Evolutionary conservation across 2,329 filamentous ascomycete species (phyloP).

Genomic region (Ceratocystis eucalypticola): DNA sequence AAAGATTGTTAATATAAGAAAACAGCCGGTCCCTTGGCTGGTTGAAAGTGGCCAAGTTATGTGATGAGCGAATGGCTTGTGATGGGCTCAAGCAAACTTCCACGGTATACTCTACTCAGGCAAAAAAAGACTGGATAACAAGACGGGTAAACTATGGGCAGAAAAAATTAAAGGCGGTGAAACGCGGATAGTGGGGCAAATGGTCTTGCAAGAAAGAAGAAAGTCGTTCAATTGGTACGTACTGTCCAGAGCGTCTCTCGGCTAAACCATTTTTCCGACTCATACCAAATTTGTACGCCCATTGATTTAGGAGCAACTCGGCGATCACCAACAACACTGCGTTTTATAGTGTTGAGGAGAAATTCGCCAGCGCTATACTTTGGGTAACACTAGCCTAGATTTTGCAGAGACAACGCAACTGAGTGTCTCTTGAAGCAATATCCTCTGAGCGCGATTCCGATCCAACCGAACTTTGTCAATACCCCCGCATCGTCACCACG

Average conservation of each 20-base stretch:
- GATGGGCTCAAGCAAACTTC: background rate
- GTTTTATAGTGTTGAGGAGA: background rate
- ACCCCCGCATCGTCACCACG: background rate
- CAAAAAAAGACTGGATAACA: conserved; percentile 9
- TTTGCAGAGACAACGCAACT: background rate
- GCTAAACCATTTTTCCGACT: conserved; percentile 16
- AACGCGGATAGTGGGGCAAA: conserved; percentile 14
- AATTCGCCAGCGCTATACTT: background rate
- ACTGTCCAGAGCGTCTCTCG: background rate
- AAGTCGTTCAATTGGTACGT: background rate
- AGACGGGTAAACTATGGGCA: conserved; percentile 11
- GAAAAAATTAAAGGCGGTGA: conserved; percentile 19
- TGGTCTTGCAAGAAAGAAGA: too few species aligned
- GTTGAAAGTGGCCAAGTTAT: background rate
- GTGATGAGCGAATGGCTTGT: background rate
- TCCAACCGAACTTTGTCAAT: background rate
- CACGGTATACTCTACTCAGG: background rate
- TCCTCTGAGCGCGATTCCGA: too few species aligned
- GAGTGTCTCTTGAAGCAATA: background rate
- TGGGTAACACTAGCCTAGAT: background rate
- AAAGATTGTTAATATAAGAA: conserved; percentile 1
- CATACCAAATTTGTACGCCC: conserved; percentile 11
- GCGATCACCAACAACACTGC: conserved; percentile 5
- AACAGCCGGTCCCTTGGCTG: conserved; percentile 13
- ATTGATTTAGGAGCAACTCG: background rate